phyloP scores from a whole-genome alignment of 257 asterid species.

The Salvia hispanica region DNA sequence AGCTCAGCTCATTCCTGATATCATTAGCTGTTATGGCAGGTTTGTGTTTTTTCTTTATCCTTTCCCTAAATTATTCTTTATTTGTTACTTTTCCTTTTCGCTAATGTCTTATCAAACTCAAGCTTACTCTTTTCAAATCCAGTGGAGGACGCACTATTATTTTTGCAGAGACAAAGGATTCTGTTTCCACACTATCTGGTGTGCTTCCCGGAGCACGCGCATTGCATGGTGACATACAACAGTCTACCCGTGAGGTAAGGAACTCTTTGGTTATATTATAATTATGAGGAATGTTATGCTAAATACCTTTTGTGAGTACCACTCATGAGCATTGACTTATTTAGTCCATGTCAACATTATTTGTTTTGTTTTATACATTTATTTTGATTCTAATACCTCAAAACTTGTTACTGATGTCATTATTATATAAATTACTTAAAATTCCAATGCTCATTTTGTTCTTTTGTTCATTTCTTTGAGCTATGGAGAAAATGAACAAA shows the following conservation, averaged over 20 bases:
- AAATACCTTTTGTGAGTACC: too few species aligned
- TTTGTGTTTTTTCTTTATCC: conserved; percentile 36
- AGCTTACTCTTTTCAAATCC: conserved; percentile 21
- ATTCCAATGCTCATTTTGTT: too few species aligned
- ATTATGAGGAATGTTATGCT: too few species aligned
- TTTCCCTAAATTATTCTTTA: neutral
- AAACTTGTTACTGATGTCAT: too few species aligned
- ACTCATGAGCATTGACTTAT: too few species aligned
- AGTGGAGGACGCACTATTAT: conserved; percentile 96
- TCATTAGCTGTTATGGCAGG: conserved; percentile 95
- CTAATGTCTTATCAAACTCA: conserved; percentile 11
- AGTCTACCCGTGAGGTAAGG: conserved; percentile 88
- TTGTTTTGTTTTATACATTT: too few species aligned
- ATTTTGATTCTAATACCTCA: too few species aligned
- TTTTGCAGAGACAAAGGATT: conserved; percentile 89
- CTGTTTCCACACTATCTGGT: conserved; percentile 89
- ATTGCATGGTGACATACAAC: conserved; percentile 97
- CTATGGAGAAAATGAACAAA: too few species aligned
- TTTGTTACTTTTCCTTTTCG: neutral
- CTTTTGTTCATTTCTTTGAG: too few species aligned
- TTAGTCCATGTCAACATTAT: too few species aligned
- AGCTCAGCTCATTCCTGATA: conserved; percentile 90
- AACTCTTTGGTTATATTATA: too few species aligned
- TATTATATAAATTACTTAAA: too few species aligned
- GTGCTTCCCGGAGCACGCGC: conserved; percentile 95